These are phyloP conservation scores for Sanchytrium tribonematis DNA, from an alignment of 371 early-diverging fungal species.

Conservation along the genomic window DNA sequence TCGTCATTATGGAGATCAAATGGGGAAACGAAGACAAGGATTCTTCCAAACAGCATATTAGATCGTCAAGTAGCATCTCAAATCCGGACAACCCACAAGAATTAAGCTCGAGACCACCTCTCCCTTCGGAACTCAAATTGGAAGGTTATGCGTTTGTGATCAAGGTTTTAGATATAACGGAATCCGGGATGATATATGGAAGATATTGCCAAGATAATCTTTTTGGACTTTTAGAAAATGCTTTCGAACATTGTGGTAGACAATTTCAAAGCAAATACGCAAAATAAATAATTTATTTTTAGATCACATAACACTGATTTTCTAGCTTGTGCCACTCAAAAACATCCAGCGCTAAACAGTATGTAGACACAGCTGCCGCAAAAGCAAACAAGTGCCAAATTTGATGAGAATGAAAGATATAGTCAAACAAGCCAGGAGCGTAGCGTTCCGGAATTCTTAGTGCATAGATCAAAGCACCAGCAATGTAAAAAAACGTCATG, in stretches of 20 bases:
- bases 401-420: slow-evolving; percentile 39
- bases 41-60: neutral
- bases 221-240: neutral
- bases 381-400: slow-evolving; percentile 47
- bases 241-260: neutral
- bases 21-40: neutral
- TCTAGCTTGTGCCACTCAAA: neutral
- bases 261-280: neutral
- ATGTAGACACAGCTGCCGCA: slow-evolving; percentile 18
- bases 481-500: neutral
- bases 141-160: neutral
- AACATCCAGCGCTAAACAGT: neutral
- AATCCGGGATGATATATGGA: neutral
- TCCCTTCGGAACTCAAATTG: neutral
- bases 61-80: neutral
- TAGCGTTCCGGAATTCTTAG: slow-evolving; percentile 27
- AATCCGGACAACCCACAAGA: neutral
- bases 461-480: slow-evolving; percentile 3
- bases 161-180: neutral
- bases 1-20: neutral
- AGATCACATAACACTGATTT: neutral
- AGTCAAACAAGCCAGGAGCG: slow-evolving; percentile 42
- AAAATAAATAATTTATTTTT: neutral
- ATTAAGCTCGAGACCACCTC: neutral
- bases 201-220: neutral